Percentiles rank a stretch among this genome's conserved stretches.
Evolutionary conservation across 2,329 filamentous ascomycete genomes (phyloP).

Genomic region (Penicillium sp.): DNA sequence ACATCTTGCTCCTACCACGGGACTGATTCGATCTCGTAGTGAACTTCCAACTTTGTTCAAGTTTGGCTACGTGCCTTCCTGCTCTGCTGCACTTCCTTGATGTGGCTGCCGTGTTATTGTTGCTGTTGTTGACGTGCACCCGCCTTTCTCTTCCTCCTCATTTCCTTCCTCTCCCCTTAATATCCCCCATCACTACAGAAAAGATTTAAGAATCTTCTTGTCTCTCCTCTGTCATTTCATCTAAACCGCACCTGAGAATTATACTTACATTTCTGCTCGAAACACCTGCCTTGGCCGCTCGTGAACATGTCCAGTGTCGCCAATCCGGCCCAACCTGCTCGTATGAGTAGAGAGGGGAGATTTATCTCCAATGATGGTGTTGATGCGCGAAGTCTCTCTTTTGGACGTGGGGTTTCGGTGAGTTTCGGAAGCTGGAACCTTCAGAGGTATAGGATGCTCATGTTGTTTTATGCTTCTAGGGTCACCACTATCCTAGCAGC

Average conservation of each 20-base stretch:
- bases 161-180: conserved; percentile 20
- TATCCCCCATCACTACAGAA: conserved; percentile 18
- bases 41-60: not conserved
- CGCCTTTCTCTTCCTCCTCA: not conserved
- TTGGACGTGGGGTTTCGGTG: conserved; percentile 28
- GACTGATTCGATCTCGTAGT: conserved; percentile 3
- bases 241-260: conserved; percentile 19
- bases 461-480: not conserved
- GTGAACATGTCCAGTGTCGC: conserved; percentile 29
- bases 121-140: not conserved
- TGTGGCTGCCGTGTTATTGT: not conserved
- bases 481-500: conserved; percentile 22
- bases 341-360: conserved; percentile 21
- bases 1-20: conserved; percentile 41
- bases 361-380: conserved; percentile 19
- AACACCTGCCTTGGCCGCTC: not conserved
- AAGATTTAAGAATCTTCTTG: conserved; percentile 21
- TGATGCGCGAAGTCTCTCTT: conserved; percentile 15
- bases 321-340: conserved; percentile 23
- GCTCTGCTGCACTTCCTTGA: not conserved
- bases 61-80: not conserved
- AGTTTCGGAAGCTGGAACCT: conserved; percentile 6
- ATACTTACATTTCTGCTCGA: conserved; percentile 1
- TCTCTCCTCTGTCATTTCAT: conserved; percentile 20
- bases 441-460: not conserved